Evolutionary conservation across 2,329 filamentous ascomycete species (phyloP), one percentile per base, ranked within the genome.

Genomic region (Emericellopsis cladophorae): DNA sequence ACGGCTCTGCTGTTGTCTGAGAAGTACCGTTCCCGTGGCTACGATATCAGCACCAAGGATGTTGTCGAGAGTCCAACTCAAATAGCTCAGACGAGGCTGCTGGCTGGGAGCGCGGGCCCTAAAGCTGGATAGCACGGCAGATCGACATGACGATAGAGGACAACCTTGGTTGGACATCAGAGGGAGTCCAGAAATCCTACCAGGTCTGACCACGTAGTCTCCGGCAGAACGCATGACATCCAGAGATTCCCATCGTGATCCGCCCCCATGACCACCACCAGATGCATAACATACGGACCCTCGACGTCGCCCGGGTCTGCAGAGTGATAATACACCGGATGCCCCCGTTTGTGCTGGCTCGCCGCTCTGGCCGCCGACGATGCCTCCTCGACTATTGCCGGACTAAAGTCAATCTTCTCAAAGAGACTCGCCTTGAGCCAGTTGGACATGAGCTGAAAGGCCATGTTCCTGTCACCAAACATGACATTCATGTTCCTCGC

Each of bases 361-460:
- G 4, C 4, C 3, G 34, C 14, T 16, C 14, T n/a, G n/a, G n/a
- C 10, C 34, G 10, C 16, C 12, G 14, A 16, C 16, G 12, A n/a
- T 18, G 34, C 34, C 10, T 37, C 39, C 39, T 40, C 24, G 18
- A 40, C 39, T 10, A 40, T 36, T 16, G 46, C 48, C 1, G 40
- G 43, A 7, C 42, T 41, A 18, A 50, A 48, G 24, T 49, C 40
- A 12, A 50, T 15, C 9, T 44, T 48, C 2, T 48, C 44, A 6
- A 37, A n/a, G 4, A 49, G 39, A 3, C 32, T 40, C 0, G 36
- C 48, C 12, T 46, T 49, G 11, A 35, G 40, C 48, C 48, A 50
- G 22, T 49, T 50, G 2, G 48, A 49, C 46, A 49, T 43, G 7
- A 46, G 45, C 9, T 44, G 44, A 1, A 44, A 35, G 3, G 41